Conservation (phyloP, 805 yeast genomes). For the Yueomyces sinensis region DNA sequence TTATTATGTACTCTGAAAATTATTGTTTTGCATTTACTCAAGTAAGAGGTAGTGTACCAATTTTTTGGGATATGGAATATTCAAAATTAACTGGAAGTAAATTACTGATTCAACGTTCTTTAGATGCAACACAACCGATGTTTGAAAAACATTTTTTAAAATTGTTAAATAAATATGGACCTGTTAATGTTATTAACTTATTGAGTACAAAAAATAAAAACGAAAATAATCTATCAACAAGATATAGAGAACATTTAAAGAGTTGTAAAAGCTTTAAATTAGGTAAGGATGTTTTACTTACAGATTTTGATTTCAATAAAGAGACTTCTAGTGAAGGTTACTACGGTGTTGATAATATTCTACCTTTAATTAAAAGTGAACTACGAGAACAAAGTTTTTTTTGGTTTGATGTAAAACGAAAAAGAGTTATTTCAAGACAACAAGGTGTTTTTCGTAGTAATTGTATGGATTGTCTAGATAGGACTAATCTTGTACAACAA, state of each 20-base stretch:
- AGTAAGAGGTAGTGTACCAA: constrained; percentile 87
- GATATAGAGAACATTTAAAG: constrained; percentile 49
- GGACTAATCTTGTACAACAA: constrained; percentile 84
- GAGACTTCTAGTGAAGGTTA: constrained; percentile 85
- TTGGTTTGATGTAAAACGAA: constrained; percentile 45
- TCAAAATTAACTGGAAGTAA: constrained; percentile 78
- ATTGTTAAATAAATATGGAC: constrained; percentile 64
- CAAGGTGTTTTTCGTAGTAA: constrained; percentile 85
- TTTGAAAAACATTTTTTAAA: constrained; percentile 70
- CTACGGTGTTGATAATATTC: constrained; percentile 61
- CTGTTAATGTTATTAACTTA: constrained; percentile 73
- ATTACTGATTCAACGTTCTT: constrained; percentile 72
- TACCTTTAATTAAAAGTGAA: constrained; percentile 49
- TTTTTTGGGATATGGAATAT: constrained; percentile 92
- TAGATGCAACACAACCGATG: constrained; percentile 85
- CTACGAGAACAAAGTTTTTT: constrained; percentile 73
- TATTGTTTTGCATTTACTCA: constrained; percentile 68
- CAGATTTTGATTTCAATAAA: constrained; percentile 87
- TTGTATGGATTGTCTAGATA: constrained; percentile 86
- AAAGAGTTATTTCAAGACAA: constrained; percentile 55
- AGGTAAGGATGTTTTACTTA: constrained; percentile 33
- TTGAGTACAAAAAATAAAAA: constrained; percentile 57
- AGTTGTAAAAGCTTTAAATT: constrained; percentile 23
- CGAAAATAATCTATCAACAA: constrained; percentile 56
- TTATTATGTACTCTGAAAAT: constrained; percentile 44